These are phyloP conservation scores for Gastrolobium bilobum DNA, from an alignment of 306 rosid species.

Conservation along the genomic window DNA sequence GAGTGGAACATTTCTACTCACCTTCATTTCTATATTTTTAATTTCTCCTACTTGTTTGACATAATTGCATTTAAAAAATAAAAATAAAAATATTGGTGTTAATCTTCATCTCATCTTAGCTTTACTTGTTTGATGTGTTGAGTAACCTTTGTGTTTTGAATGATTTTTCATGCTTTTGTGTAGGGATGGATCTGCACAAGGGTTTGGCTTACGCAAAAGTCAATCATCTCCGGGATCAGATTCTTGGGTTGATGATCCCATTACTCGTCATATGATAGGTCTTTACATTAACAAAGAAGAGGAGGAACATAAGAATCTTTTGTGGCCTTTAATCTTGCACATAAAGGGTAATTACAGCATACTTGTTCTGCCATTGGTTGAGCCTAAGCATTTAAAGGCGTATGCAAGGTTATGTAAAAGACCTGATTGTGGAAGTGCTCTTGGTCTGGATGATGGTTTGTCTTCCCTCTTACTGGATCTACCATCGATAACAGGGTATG, in stretches of 20 bases:
- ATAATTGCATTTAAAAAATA: neutral
- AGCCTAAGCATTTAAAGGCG: slow-evolving; percentile 78
- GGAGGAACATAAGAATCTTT: slow-evolving; percentile 60
- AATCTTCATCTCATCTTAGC: neutral
- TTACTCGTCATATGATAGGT: slow-evolving; percentile 80
- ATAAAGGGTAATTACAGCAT: slow-evolving; percentile 66
- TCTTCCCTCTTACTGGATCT: slow-evolving; percentile 88
- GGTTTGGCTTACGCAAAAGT: slow-evolving; percentile 77
- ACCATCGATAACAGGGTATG: slow-evolving; percentile 99
- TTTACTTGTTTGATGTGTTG: neutral
- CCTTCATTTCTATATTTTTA: neutral
- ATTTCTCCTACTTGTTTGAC: neutral
- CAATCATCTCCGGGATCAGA: slow-evolving; percentile 83
- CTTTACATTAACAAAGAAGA: slow-evolving; percentile 70
- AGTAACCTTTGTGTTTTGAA: neutral
- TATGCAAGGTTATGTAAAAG: slow-evolving; percentile 73
- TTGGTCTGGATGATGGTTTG: slow-evolving; percentile 75
- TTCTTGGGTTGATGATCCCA: slow-evolving; percentile 98
- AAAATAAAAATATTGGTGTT: neutral
- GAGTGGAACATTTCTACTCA: neutral
- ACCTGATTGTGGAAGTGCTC: slow-evolving; percentile 84
- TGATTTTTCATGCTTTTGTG: slow-evolving; percentile 29
- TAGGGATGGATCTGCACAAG: slow-evolving; percentile 87
- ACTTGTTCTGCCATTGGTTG: slow-evolving; percentile 82
- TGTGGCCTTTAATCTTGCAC: slow-evolving; percentile 93